phyloP scores from a whole-genome alignment of 768 basidiomycete genomes.

The Dioszegia hungarica region DNA sequence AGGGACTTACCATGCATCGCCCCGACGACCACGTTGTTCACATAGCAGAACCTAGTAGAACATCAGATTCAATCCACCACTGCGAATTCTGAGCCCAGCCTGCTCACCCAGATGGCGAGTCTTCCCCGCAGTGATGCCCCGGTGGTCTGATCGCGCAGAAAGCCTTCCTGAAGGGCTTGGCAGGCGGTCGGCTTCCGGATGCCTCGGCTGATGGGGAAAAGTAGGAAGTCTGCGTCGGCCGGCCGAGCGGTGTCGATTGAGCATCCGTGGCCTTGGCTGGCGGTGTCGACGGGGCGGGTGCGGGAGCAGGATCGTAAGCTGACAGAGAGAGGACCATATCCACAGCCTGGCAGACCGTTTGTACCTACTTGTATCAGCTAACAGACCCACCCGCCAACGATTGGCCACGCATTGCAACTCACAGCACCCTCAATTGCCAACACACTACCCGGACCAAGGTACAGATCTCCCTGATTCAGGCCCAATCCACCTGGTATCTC shows the following conservation, averaged over 20 bases:
- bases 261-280: no score
- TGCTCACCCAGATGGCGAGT: slow-evolving; percentile 67
- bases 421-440: slow-evolving; percentile 48
- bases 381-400: no score
- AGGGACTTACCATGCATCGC: slow-evolving; percentile 73
- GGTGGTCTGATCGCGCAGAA: slow-evolving; percentile 87
- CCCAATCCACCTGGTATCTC: slow-evolving; percentile 42
- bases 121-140: slow-evolving; percentile 90
- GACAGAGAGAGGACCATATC: no score
- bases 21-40: slow-evolving; percentile 86
- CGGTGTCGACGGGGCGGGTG: no score
- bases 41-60: slow-evolving; percentile 66
- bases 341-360: slow-evolving; percentile 73
- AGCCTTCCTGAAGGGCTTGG: slow-evolving; percentile 49
- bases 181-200: background rate
- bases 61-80: background rate
- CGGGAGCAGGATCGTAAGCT: no score
- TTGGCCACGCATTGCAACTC: no score
- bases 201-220: background rate
- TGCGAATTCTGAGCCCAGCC: no score
- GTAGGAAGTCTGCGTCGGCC: background rate
- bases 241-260: background rate
- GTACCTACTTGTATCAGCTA: slow-evolving; percentile 16
- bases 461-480: slow-evolving; percentile 45
- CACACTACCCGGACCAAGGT: slow-evolving; percentile 46